Percentiles rank a stretch among this genome's conserved stretches.
These are phyloP conservation scores for Phascolomyces articulosus DNA, from an alignment of 371 early-diverging fungal species.

Conservation along the genomic window DNA sequence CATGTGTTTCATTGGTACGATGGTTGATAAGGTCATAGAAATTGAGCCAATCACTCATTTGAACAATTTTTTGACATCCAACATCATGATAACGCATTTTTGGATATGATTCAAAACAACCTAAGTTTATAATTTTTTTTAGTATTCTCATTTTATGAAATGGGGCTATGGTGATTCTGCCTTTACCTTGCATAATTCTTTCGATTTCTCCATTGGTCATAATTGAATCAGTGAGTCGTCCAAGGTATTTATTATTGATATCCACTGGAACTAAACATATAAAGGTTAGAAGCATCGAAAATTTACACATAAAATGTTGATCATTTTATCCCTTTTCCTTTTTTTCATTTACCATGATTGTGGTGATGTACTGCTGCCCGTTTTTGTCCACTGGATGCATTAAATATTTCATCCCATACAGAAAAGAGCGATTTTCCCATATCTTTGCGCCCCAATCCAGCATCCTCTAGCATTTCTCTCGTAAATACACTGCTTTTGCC, in stretches of 20 bases:
- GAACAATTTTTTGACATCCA: constrained; percentile 64
- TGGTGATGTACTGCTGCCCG: constrained; percentile 7
- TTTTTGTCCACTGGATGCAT: constrained; percentile 33
- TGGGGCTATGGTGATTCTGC: too few species aligned
- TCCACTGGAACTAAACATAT: constrained; percentile 1
- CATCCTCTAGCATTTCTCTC: constrained; percentile 55
- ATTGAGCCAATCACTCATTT: constrained; percentile 76
- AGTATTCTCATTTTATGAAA: too few species aligned
- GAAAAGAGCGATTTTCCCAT: constrained; percentile 73
- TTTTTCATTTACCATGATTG: constrained; percentile 1
- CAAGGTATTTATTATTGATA: constrained; percentile 39
- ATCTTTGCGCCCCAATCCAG: constrained; percentile 82
- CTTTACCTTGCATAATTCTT: constrained; percentile 79
- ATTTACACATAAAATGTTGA: constrained; percentile 16
- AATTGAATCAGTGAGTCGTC: constrained; percentile 56
- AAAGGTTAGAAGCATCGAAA: neutral
- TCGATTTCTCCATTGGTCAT: constrained; percentile 81
- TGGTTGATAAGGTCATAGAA: constrained; percentile 80
- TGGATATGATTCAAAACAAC: constrained; percentile 92
- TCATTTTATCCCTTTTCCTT: too few species aligned
- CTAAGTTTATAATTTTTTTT: constrained; percentile 34
- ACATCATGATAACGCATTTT: constrained; percentile 78
- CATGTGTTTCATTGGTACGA: constrained; percentile 44
- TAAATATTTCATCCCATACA: constrained; percentile 84
- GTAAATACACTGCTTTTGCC: constrained; percentile 51